Percentiles rank a stretch among this genome's conserved stretches.
These are phyloP conservation scores for Leccinum barrowsii DNA, from an alignment of 768 basidiomycete species.

Conservation along the genomic window DNA sequence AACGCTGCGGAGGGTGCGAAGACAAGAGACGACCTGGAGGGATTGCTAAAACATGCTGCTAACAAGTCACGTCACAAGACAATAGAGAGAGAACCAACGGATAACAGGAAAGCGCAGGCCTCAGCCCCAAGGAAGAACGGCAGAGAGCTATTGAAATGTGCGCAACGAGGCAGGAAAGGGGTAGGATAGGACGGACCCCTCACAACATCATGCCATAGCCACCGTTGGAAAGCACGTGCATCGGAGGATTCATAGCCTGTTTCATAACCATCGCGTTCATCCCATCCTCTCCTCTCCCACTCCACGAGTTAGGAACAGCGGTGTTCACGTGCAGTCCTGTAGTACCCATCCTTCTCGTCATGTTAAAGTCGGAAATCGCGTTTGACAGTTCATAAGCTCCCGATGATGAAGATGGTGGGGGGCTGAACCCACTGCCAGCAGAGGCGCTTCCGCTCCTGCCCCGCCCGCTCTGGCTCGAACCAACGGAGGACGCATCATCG, in stretches of 20 bases:
- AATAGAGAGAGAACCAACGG: constrained; percentile 11
- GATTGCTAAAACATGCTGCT: constrained; percentile 13
- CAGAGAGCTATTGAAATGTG: constrained; percentile 9
- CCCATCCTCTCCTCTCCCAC: constrained; percentile 27
- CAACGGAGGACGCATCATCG: constrained; percentile 38
- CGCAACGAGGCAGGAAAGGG: constrained; percentile 7
- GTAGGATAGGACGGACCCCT: constrained; percentile 10
- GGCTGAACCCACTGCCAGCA: constrained; percentile 31
- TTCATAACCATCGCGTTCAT: constrained; percentile 36
- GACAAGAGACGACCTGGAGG: neutral
- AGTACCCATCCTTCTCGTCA: constrained; percentile 22
- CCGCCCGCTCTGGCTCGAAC: constrained; percentile 32
- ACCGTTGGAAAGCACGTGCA: constrained; percentile 37
- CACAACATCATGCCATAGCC: constrained; percentile 40
- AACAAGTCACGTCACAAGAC: constrained; percentile 11
- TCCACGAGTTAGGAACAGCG: constrained; percentile 23
- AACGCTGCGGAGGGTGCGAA: constrained; percentile 1
- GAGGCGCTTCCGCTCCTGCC: constrained; percentile 38
- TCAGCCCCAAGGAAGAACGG: constrained; percentile 9
- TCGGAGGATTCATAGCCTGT: constrained; percentile 33
- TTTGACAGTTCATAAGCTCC: constrained; percentile 36
- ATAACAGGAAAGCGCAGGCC: constrained; percentile 10
- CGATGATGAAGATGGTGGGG: constrained; percentile 28
- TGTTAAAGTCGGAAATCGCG: constrained; percentile 24
- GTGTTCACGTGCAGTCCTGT: constrained; percentile 27